Percentiles rank a stretch among this genome's conserved stretches.
Conservation (phyloP, 169 alveolate genomes). For the Cryptosporidium felis region DNA sequence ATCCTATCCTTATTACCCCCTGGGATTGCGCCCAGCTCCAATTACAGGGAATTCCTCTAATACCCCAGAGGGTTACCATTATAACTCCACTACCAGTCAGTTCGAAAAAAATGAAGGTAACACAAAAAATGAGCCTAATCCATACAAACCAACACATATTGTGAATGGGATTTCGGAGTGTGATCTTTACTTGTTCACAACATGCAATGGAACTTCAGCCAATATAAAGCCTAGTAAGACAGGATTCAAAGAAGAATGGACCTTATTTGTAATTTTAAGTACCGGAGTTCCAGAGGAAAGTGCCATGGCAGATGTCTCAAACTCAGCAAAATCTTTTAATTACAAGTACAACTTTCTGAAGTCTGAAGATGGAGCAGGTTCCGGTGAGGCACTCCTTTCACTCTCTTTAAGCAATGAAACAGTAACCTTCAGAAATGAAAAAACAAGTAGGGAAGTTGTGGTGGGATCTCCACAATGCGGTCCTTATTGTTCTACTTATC, state of each 20-base stretch:
- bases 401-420: background rate
- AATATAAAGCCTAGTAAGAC: background rate
- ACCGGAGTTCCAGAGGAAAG: background rate
- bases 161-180: background rate
- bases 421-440: background rate
- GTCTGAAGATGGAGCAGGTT: background rate
- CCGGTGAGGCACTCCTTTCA: background rate
- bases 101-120: background rate
- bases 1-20: background rate
- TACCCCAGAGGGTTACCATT: background rate
- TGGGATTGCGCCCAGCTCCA: conserved; percentile 9
- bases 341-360: background rate
- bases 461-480: conserved; percentile 65
- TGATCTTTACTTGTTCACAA: background rate
- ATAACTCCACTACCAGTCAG: conserved; percentile 3
- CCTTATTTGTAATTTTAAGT: background rate
- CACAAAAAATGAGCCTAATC: background rate
- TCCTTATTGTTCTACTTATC: conserved; percentile 70
- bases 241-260: background rate
- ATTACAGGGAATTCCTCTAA: background rate
- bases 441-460: background rate
- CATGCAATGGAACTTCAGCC: background rate
- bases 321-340: background rate
- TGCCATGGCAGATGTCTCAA: no score
- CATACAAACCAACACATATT: background rate